A percentile compares a stretch with the other conserved stretches of the same genome.
These are phyloP conservation scores for Hypoxylon sp. DNA, from an alignment of 2,329 filamentous ascomycete genomes.

Conservation along the genomic window DNA sequence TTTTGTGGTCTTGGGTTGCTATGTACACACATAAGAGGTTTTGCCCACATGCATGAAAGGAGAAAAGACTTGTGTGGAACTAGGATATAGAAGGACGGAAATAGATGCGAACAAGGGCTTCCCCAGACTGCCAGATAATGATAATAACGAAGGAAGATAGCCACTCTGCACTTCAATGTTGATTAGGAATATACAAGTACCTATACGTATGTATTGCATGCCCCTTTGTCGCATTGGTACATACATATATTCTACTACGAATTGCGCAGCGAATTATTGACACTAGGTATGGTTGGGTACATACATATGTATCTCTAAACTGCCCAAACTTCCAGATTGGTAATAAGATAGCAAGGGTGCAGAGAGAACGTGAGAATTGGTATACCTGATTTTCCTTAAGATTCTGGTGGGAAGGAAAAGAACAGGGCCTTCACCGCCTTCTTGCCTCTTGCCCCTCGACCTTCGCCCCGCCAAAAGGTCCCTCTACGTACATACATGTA, in stretches of 20 bases:
- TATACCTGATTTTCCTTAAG: not conserved
- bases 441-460: not conserved
- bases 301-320: not conserved
- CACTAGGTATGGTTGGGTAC: not conserved
- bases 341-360: not conserved
- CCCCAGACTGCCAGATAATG: no score
- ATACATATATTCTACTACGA: no score
- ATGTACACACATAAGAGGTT: not conserved
- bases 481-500: not conserved
- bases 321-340: not conserved
- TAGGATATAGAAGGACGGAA: no score
- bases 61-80: not conserved
- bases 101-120: no score
- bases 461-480: not conserved
- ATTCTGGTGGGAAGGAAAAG: constrained; percentile 1
- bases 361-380: not conserved
- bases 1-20: constrained; percentile 13
- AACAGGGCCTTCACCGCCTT: constrained; percentile 35
- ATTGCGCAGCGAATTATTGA: no score
- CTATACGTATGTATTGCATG: no score
- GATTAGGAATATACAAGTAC: no score
- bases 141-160: no score
- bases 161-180: no score
- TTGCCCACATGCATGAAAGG: not conserved
- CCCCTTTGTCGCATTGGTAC: no score